Evolutionary conservation across 2,329 filamentous ascomycete genomes (phyloP), one percentile per base, ranked within the genome.

Genomic region (Fusarium denticulatum): DNA sequence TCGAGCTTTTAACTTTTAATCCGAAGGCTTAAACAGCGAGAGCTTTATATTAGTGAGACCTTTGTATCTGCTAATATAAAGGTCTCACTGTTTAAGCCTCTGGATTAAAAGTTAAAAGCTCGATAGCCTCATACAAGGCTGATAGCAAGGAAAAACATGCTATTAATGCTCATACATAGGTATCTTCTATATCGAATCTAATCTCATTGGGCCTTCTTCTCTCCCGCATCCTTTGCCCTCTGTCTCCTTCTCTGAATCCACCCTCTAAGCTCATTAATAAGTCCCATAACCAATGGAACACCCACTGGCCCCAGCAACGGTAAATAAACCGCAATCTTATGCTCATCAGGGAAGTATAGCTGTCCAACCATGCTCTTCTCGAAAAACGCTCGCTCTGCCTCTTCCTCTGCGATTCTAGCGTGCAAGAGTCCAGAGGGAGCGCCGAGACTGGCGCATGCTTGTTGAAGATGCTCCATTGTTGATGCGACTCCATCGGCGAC

Each of bases 301-400:
- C 94, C 95, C 45, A 98, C 91, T 0, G 96, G 96, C 1, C 96
- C 96, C 45, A 99, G 84, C 16, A 99, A 84, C 3, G 96, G 96
- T 77, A 99, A 83, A 81, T 99, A 99, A 2, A 99, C 96, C 1
- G 96, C 96, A 30, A 99, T 90, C 83, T 98, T 99, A 82, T 99
- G 96, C 84, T 99, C 96, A 79, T 99, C 96, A 0, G 96, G 96
- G 82, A 99, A 99, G 82, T 98, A 99, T 5, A 98, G 92, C 84
- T 98, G 96, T 0, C 95, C 96, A 18, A 99, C 96, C 96, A 99
- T 99, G 79, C 94, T 97, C 83, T 97, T 97, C 83, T 99, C 96
- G 76, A 99, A 99, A 83, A 99, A 99, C 0, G 96, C 96, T 69
- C 93, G 91, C 81, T 99, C 96, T 1, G 95, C 96, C 80, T 97